Base-by-base conservation (phyloP, 257 asterid genomes). In the Avicennia marina region DNA sequence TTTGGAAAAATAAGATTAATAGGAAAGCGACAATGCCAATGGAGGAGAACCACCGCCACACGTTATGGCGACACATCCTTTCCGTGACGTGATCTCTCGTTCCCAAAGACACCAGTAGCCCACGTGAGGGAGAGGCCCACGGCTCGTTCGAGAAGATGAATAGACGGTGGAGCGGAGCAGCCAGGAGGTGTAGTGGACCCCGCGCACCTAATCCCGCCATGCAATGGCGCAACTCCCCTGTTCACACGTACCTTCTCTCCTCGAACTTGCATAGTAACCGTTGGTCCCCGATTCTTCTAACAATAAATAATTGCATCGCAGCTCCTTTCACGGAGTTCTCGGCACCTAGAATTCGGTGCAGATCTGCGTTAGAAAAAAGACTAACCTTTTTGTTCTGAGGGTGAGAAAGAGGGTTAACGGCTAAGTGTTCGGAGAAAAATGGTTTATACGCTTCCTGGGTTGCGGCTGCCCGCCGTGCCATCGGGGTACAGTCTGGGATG, bases 361-460 rank as follows among this genome's bases (percentile, higher is more conserved):
- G 76, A 78, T 65, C 69, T 75, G 24, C 52, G 4, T 13, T 5
- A 25, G 15, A 24, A 39, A 45, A 13, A 26, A 17, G 17, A 8
- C 4, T 31, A 3, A 15, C 3, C 4, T 44, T 43, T 17, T 18
- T 34, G n/a, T n/a, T n/a, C 24, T 24, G 16, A 10, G 13, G 31
- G 43, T 49, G 57, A 19, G 53, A 45, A 39, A 58, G 16, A 18
- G 6, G 49, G 20, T 36, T 36, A n/a, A n/a, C 10, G 3, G 41
- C 13, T 7, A 31, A 33, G 22, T 45, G 17, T 19, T 38, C 6
- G 49, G 42, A 16, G 24, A 27, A 51, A 49, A 55, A 90, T 90
- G 98, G 95, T 81, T 36, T 82, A 81, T 39, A 71, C 94, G 27
- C 64, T 87, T 19, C 67, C 89, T 0, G 95, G 89, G 2, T 78